Base-by-base conservation (phyloP, 148 eudicot genomes). In the Talinum fruticosum region DNA sequence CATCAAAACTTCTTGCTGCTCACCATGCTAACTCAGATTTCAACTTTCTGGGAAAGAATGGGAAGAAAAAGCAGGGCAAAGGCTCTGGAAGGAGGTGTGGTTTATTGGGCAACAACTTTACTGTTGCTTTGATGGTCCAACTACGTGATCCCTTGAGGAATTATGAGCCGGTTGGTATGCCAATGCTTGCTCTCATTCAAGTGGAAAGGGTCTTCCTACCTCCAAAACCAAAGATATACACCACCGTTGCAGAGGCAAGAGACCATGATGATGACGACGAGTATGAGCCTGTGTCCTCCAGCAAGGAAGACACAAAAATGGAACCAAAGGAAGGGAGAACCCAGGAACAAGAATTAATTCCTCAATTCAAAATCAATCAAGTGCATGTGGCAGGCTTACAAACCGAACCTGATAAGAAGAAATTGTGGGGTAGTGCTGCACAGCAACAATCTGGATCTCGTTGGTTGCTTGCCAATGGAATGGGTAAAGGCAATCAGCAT, bases 381-480 rank as follows among this genome's bases (percentile, higher is more conserved):
- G 98, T 96, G 57, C 97, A 93, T 82, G 90, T 93, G 71, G 91
- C 97, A 28, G 98, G 99, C 65, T 66, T 96, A 76, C 88, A 86
- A 75, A 82, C 83, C 13, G 94, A 91, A 78, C 84, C 89, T 0
- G 92, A 88, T 23, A 96, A 90, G 82, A 93, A 96, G 84, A 93
- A 86, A 82, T 51, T 84, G 29, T 96, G 99, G 97, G 98, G 99
- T 18, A 88, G 86, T 18, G 66, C 82, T 37, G 72, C 85, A 29
- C 95, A 96, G 64, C 95, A 96, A 70, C 93, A 91, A 82, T 87
- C 99, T 24, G 99, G 99, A 33, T 96, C 98, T 6, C 99, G 99
- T 18, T 96, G 99, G 99, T 87, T 96, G 84, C 85, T 91, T 23
- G 99, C 96, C 8, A 91, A 91, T 75, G 99, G 98, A 54, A 96